Evolutionary conservation across 2,329 filamentous ascomycete genomes (phyloP).

Genomic region (Fusarium continuum): DNA sequence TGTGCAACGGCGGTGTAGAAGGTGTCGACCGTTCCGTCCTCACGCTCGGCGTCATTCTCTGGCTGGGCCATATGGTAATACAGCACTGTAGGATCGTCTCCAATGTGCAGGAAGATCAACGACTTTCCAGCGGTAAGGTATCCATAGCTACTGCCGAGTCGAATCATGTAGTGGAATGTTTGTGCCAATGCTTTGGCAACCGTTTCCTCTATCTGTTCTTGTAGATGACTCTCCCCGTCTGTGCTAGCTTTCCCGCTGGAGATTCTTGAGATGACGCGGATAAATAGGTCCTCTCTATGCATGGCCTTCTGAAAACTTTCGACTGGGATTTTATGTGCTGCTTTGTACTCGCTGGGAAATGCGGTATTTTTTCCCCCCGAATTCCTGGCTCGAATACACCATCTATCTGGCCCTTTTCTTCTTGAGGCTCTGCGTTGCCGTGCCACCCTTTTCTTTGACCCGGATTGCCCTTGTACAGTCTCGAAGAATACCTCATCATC

Average conservation of each 20-base stretch:
- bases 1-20: no score
- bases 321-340: constrained; percentile 17
- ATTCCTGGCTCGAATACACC: constrained; percentile 9
- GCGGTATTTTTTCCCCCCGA: constrained; percentile 3
- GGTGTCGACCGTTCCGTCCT: background rate
- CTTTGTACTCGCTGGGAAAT: constrained; percentile 17
- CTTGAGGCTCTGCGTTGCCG: background rate
- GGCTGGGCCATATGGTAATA: constrained; percentile 29
- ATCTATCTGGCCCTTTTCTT: constrained; percentile 4
- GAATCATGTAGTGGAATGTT: constrained; percentile 36
- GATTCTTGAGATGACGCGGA: constrained; percentile 10
- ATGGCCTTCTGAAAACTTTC: background rate
- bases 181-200: constrained; percentile 35
- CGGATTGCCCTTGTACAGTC: background rate
- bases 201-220: constrained; percentile 4
- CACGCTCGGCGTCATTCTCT: constrained; percentile 16
- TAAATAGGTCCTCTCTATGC: constrained; percentile 21
- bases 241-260: no score
- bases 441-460: constrained; percentile 14
- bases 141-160: constrained; percentile 35
- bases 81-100: constrained; percentile 19
- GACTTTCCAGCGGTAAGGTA: constrained; percentile 41
- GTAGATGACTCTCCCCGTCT: background rate
- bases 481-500: no score
- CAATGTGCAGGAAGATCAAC: constrained; percentile 40